Conservation (phyloP, 495 filamentous ascomycete genomes). For the Podospora comata region DNA sequence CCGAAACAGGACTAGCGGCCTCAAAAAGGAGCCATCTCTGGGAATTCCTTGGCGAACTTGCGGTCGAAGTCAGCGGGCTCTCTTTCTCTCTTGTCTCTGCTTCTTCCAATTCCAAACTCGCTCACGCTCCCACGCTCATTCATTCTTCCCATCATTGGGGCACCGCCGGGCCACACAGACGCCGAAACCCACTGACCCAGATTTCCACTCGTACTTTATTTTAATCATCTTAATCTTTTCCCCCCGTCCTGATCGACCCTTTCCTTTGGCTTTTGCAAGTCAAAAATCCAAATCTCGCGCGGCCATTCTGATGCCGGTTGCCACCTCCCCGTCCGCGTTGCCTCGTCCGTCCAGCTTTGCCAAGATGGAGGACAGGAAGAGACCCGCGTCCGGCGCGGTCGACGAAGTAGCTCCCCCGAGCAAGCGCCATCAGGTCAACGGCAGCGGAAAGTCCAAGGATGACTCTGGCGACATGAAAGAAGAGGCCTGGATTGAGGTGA, state of each 20-base stretch:
- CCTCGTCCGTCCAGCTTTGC: conserved; percentile 62
- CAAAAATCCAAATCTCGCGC: conserved; percentile 18
- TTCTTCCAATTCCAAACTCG: conserved; percentile 26
- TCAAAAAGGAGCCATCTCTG: conserved; percentile 26
- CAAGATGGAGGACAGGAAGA: conserved; percentile 98
- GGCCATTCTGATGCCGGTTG: conserved; percentile 70
- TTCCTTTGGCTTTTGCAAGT: conserved; percentile 25
- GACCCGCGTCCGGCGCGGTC: conserved; percentile 68
- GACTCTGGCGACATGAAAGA: conserved; percentile 76
- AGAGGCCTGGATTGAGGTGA: conserved; percentile 76
- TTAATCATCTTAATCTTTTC: neutral
- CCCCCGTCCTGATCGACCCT: conserved; percentile 11
- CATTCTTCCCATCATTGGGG: conserved; percentile 16
- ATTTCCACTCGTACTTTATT: conserved; percentile 20
- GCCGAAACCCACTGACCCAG: conserved; percentile 9
- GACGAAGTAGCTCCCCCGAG: conserved; percentile 78
- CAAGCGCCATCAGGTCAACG: conserved; percentile 85
- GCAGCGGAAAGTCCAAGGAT: conserved; percentile 65
- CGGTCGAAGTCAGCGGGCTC: conserved; percentile 20
- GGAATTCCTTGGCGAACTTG: conserved; percentile 21
- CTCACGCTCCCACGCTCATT: conserved; percentile 9
- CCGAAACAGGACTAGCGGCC: conserved; percentile 24
- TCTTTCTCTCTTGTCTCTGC: conserved; percentile 24
- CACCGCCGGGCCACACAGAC: conserved; percentile 29
- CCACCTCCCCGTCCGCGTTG: conserved; percentile 65